Evolutionary conservation across 1,139 yeast genomes (phyloP), one percentile per base, ranked within the genome.

Genomic region (Scheffersomyces quercinus): DNA sequence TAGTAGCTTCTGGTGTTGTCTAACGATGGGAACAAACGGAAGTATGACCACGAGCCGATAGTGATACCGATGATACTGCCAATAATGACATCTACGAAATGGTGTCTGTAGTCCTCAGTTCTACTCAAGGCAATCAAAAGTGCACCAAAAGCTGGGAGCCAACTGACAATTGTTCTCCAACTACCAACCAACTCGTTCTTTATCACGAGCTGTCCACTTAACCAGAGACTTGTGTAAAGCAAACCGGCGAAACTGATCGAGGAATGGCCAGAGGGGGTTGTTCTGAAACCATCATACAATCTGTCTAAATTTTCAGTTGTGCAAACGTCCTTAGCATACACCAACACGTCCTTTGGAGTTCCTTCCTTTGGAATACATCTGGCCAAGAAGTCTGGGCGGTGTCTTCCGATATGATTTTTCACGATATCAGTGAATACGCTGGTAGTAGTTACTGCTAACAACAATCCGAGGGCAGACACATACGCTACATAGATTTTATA

Each of bases 221-320:
- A 59, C 83, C 88, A 87, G 28, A 85, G 59, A 7, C 85, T 72
- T 29, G 84, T 59, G 58, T 77, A 87, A 3, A 83, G 80, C 38
- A 86, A 67, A 0, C 93, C 93, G 11, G 85, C 76, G 64, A 81
- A 83, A 43, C 84, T 75, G 47, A 81, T 68, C 49, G 85, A 80
- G 3, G 88, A 80, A 53, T 85, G 91, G 1, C 93, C 93, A 3
- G 89, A 83, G 0, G 95, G 95, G 11, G 91, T 85, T 2, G 89
- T 82, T 56, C 89, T 75, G 56, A 82, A 83, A 0, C 95, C 95
- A 54, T 87, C 95, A 48, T 70, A 60, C 35, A 86, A 65, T 12
- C 62, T 33, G 46, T 56, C 46, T 61, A 64, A 42, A 69, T 73
- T 41, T 59, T 71, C 33, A 4, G 82, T 73, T 1, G 90, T 81